Evolutionary conservation across 176 grass and related monocot genomes (phyloP).

Genomic region (Eleusine indica): DNA sequence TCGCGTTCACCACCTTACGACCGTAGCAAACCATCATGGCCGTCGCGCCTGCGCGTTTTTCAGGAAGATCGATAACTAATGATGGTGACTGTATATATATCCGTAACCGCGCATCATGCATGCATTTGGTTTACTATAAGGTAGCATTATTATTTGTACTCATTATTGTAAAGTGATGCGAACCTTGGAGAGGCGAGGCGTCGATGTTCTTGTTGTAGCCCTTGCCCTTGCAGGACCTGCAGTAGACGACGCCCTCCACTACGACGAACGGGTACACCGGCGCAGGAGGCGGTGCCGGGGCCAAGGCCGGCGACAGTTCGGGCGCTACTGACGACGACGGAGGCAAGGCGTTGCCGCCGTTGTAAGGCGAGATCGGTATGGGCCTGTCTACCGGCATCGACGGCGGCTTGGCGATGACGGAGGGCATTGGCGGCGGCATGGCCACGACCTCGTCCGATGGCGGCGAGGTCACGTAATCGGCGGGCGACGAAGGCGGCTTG

Average conservation of each 20-base stretch:
- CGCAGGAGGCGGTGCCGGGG: neutral
- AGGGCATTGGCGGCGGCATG: neutral
- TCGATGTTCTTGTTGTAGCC: conserved; percentile 46
- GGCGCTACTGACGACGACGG: neutral
- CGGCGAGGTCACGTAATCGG: neutral
- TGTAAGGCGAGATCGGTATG: neutral
- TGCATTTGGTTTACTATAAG: neutral
- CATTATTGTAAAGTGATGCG: neutral
- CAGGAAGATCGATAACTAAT: neutral
- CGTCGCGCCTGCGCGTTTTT: conserved; percentile 32
- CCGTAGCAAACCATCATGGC: conserved; percentile 58
- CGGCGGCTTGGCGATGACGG: too few relatives aligned
- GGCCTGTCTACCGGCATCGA: neutral
- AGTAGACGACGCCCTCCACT: conserved; percentile 65
- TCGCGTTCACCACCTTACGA: conserved; percentile 52
- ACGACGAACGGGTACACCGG: conserved; percentile 39
- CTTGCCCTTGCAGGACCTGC: conserved; percentile 54
- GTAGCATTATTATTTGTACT: too few relatives aligned
- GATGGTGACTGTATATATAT: neutral
- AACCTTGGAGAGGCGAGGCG: conserved; percentile 60
- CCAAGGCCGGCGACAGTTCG: neutral
- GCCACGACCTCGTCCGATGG: neutral
- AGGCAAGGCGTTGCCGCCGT: neutral
- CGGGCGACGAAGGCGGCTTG: neutral
- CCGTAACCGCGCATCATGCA: neutral